phyloP scores from a whole-genome alignment of 2,329 filamentous ascomycete species.

The Eurotiales sp. region DNA sequence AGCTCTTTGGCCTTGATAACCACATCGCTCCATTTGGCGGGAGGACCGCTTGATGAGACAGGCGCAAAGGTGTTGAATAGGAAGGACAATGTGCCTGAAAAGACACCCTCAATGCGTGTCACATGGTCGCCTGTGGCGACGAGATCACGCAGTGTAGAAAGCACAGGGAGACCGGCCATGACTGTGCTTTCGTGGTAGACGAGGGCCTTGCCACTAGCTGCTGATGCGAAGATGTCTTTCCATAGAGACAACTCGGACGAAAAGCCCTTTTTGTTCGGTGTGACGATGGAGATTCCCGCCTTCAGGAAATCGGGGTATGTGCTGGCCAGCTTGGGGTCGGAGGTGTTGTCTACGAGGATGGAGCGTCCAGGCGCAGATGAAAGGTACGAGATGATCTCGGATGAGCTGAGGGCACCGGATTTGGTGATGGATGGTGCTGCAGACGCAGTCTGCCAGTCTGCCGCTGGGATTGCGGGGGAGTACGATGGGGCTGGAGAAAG shows the following conservation, averaged over 20 bases:
- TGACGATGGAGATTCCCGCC: slow-evolving; percentile 84
- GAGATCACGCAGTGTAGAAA: slow-evolving; percentile 92
- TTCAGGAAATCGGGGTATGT: slow-evolving; percentile 77
- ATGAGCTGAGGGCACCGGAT: slow-evolving; percentile 52
- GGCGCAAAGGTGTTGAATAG: slow-evolving; percentile 97
- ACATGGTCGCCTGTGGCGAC: slow-evolving; percentile 90
- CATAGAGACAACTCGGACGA: slow-evolving; percentile 76
- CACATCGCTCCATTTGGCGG: slow-evolving; percentile 81
- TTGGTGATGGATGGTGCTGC: slow-evolving; percentile 59
- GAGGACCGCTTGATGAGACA: slow-evolving; percentile 54
- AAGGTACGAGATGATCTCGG: slow-evolving; percentile 74
- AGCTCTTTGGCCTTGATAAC: slow-evolving; percentile 88
- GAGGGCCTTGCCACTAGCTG: slow-evolving; percentile 62
- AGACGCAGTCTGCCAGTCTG: slow-evolving; percentile 54
- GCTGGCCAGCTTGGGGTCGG: slow-evolving; percentile 78
- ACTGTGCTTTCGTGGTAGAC: slow-evolving; percentile 95
- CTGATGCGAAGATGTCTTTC: slow-evolving; percentile 78
- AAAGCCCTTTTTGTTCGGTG: slow-evolving; percentile 98
- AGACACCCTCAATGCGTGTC: slow-evolving; percentile 90
- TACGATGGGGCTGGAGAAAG: slow-evolving; percentile 67
- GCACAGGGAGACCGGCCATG: slow-evolving; percentile 86
- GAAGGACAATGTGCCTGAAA: slow-evolving; percentile 97
- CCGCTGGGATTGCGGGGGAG: slow-evolving; percentile 58
- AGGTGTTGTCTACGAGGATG: slow-evolving; percentile 93
- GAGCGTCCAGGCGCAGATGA: slow-evolving; percentile 71